Conservation (phyloP, 495 filamentous ascomycete genomes). For the Thermothielavioides terrestris region DNA sequence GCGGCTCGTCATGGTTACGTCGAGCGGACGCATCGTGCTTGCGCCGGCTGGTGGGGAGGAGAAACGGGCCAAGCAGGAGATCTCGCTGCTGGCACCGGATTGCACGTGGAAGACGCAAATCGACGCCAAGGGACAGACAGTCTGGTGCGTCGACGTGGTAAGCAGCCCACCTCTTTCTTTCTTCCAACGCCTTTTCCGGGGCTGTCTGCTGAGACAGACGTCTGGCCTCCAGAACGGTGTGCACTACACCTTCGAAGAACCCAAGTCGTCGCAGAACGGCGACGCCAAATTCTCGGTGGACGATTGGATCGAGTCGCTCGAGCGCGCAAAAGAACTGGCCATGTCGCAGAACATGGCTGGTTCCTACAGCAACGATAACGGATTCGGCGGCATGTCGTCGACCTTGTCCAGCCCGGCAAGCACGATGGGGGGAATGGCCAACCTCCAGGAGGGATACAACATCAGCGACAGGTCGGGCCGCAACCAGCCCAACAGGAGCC, state of each 20-base stretch:
- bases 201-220: neutral
- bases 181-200: neutral
- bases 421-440: slow-evolving; percentile 49
- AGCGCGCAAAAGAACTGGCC: slow-evolving; percentile 73
- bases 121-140: slow-evolving; percentile 73
- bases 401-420: slow-evolving; percentile 66
- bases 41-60: slow-evolving; percentile 91
- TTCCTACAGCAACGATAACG: slow-evolving; percentile 60
- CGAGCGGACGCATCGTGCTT: slow-evolving; percentile 77
- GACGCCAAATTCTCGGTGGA: slow-evolving; percentile 49
- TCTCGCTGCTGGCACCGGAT: slow-evolving; percentile 65
- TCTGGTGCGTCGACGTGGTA: slow-evolving; percentile 94
- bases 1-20: slow-evolving; percentile 91
- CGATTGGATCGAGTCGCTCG: slow-evolving; percentile 82
- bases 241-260: slow-evolving; percentile 83
- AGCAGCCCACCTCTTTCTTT: slow-evolving; percentile 20
- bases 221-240: slow-evolving; percentile 72
- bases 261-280: slow-evolving; percentile 23
- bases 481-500: slow-evolving; percentile 46
- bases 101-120: slow-evolving; percentile 68
- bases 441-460: slow-evolving; percentile 32
- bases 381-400: slow-evolving; percentile 63
- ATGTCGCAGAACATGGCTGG: slow-evolving; percentile 57
- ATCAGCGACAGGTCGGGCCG: slow-evolving; percentile 43
- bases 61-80: slow-evolving; percentile 87